Evolutionary conservation across 345 rosid species (phyloP), one percentile per base, ranked within the genome.

Genomic region (Corymbia maculata): DNA sequence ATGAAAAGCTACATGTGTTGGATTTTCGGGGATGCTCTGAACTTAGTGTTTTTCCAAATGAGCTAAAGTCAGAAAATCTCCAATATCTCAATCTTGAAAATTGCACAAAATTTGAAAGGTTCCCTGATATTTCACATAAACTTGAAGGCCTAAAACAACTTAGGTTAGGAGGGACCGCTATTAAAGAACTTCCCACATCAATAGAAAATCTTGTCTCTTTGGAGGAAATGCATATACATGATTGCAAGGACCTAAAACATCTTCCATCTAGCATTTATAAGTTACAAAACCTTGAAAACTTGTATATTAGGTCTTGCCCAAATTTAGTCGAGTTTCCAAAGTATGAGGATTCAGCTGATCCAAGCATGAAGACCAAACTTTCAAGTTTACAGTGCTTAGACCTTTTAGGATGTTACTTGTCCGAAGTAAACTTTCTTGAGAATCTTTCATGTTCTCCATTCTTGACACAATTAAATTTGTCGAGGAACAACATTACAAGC

Each of bases 331-430:
- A 4, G 70, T 64, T 64, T 64, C 70, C 70, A 64, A n/a, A 64
- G 70, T 64, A 28, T 9, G 66, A 4, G 66, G 66, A 59, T 59
- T 26, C 4, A 24, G 66, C 1, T 0, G 15, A 59, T 2, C 30
- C 30, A 10, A 1, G 30, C 66, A 59, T 26, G 66, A 59, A 59
- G 30, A 59, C 66, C 14, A 9, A 0, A 1, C 66, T 59, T 59
- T 10, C 66, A 59, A 59, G 0, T 26, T 24, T 59, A 59, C 30
- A 4, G 3, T 1, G 0, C 0, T 59, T 59, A 26, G 13, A 59
- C 14, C 66, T 59, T 59, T 4, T 6, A 30, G 30, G 66, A 59
- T 59, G 66, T 59, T 9, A 59, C 24, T 10, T 59, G 66, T 59
- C 30, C 0, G 15, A 26, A 24, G 66, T 59, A 26, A 14, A 10